Evolutionary conservation across 345 rosid genomes (phyloP), one percentile per base, ranked within the genome.

Genomic region (Eucalyptus sp.): DNA sequence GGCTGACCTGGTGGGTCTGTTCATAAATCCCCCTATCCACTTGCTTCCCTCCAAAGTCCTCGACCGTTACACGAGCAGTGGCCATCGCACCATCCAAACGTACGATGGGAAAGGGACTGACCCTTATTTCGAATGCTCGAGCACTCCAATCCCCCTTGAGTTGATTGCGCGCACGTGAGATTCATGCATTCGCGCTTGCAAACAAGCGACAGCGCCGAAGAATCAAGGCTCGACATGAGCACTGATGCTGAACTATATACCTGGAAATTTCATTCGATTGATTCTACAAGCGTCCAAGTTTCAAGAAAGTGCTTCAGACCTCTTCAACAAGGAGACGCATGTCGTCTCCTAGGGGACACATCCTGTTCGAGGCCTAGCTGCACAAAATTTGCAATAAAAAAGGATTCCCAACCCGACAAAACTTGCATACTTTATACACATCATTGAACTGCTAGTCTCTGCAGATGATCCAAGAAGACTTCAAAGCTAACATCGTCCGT

Each of bases 401-500:
- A 41, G 41, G 24, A 3, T 3, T 41, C 24, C 84, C 84, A 76
- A 41, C 48, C 84, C 16, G 1, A 41, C 84, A 76, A 76, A 76
- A 76, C 84, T 76, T 41, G 84, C 29, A 41, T 76, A 76, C 7
- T 76, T 37, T 76, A 76, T 20, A 44, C 60, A 52, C 86, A 56
- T 92, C 91, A 95, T 88, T 95, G 96, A 89, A 95, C 97, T 50
- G 97, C 94, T 92, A 96, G 93, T 93, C 99, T 95, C 90, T 92
- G 96, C 56, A 98, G 99, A 93, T 97, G 99, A 93, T 97, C 98
- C 94, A 96, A 91, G 92, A 98, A 98, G 83, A 98, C 97, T 91
- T 95, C 97, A 84, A 98, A 97, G 93, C 98, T 98, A 79, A 96
- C 99, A 89, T 98, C 99, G 86, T 98, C 99, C 1, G 99, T 98